Conservation (phyloP, 2,329 filamentous ascomycete genomes). For the Thielaviopsis punctulata region DNA sequence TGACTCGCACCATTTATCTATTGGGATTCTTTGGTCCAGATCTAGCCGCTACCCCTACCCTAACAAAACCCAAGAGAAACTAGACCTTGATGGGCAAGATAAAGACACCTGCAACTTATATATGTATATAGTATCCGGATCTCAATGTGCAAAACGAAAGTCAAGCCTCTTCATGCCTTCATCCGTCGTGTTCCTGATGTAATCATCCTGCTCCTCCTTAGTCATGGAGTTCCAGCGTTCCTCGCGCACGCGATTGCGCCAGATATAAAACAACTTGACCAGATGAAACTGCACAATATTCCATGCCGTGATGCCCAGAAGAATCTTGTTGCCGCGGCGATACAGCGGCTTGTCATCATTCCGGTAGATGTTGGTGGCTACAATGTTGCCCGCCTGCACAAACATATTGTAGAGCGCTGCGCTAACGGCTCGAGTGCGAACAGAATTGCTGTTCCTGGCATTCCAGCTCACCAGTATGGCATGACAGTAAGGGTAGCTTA, state of each 20-base stretch:
- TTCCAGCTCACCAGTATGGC: conserved; percentile 31
- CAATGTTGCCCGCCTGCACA: conserved; percentile 27
- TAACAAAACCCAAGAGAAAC: neutral
- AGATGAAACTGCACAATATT: conserved; percentile 29
- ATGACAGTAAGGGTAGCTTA: conserved; percentile 33
- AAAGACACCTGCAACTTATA: neutral
- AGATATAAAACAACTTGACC: conserved; percentile 30
- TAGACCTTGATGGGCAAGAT: too few relatives aligned
- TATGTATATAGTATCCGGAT: too few relatives aligned
- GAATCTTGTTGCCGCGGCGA: conserved; percentile 29
- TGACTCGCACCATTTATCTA: conserved; percentile 40
- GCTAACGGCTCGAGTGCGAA: conserved; percentile 29
- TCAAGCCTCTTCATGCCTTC: conserved; percentile 37
- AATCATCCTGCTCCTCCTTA: conserved; percentile 28
- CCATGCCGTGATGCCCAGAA: conserved; percentile 29
- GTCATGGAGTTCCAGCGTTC: conserved; percentile 26
- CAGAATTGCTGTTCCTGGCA: conserved; percentile 29
- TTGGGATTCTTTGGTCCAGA: conserved; percentile 39
- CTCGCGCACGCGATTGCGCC: conserved; percentile 28
- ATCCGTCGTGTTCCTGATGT: conserved; percentile 31
- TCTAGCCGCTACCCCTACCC: neutral
- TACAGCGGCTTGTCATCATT: conserved; percentile 37
- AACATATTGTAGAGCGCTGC: conserved; percentile 34
- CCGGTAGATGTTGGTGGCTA: conserved; percentile 34
- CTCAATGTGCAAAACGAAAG: conserved; percentile 33